These are phyloP conservation scores for Diaporthe ilicicola DNA, from an alignment of 2,329 filamentous ascomycete species.

Conservation along the genomic window DNA sequence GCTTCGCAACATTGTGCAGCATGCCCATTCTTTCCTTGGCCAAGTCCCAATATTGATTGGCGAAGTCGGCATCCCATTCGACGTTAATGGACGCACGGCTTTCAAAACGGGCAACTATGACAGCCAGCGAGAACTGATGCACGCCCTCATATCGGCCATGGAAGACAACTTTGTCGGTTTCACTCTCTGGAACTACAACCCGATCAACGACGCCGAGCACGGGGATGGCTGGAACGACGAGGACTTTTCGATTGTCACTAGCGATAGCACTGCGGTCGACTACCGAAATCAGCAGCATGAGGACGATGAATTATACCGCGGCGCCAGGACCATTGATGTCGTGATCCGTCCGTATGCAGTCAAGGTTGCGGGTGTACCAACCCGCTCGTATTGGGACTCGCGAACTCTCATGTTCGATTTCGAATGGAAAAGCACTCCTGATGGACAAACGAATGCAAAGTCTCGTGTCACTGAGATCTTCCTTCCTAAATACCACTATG, in stretches of 20 bases:
- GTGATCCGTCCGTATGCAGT: constrained; percentile 52
- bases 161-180: constrained; percentile 49
- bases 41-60: constrained; percentile 48
- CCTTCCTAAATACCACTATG: constrained; percentile 50
- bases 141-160: constrained; percentile 50
- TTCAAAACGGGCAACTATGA: constrained; percentile 50
- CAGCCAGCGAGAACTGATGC: constrained; percentile 49
- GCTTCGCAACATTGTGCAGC: constrained; percentile 45
- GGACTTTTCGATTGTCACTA: constrained; percentile 52
- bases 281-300: constrained; percentile 45
- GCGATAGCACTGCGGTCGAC: constrained; percentile 43
- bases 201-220: constrained; percentile 47
- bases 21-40: constrained; percentile 45
- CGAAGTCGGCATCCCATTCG: constrained; percentile 51
- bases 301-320: constrained; percentile 47
- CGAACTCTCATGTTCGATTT: constrained; percentile 46
- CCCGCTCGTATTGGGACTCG: constrained; percentile 46
- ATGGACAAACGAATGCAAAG: constrained; percentile 31
- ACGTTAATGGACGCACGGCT: constrained; percentile 48
- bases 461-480: constrained; percentile 49
- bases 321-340: constrained; percentile 48
- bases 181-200: constrained; percentile 52
- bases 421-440: constrained; percentile 39
- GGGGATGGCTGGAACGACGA: constrained; percentile 55
- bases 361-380: constrained; percentile 48